Evolutionary conservation across 176 grass and related monocot genomes (phyloP).

Genomic region (Paspalum vaginatum): DNA sequence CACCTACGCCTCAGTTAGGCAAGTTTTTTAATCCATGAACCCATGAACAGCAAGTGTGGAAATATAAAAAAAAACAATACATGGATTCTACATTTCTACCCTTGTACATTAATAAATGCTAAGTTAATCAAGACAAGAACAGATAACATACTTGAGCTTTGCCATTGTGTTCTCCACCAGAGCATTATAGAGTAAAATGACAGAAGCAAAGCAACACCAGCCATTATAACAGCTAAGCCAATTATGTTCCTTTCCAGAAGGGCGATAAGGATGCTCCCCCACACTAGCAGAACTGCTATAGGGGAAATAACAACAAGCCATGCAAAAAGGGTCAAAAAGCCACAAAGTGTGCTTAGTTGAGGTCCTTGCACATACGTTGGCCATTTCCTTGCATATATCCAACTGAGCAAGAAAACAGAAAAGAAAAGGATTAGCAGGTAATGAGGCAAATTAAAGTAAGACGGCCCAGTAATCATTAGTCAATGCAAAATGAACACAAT

Average conservation of each 20-base stretch:
- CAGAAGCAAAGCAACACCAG: conserved; percentile 79
- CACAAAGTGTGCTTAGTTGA: conserved; percentile 76
- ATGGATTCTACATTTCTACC: background rate
- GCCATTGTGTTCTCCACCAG: conserved; percentile 99
- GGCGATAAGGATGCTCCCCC: conserved; percentile 85
- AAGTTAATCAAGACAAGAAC: conserved; percentile 34
- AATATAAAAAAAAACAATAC: background rate
- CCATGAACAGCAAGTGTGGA: background rate
- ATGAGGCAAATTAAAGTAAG: background rate
- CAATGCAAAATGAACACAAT: conserved; percentile 23
- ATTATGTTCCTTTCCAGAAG: conserved; percentile 92
- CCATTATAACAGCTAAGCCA: conserved; percentile 99
- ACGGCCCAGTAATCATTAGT: conserved; percentile 14
- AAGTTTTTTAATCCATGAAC: background rate
- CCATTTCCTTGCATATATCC: conserved; percentile 99
- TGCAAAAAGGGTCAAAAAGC: conserved; percentile 68
- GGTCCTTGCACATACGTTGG: conserved; percentile 78
- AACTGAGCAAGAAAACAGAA: conserved; percentile 63
- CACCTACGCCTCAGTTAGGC: background rate
- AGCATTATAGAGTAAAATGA: conserved; percentile 99
- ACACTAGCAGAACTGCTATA: conserved; percentile 64
- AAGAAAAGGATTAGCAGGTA: conserved; percentile 39
- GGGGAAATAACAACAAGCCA: conserved; percentile 90
- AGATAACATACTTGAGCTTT: conserved; percentile 91
- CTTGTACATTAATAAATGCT: conserved; percentile 4